Conservation (phyloP, 805 yeast species). For the Candida orba region DNA sequence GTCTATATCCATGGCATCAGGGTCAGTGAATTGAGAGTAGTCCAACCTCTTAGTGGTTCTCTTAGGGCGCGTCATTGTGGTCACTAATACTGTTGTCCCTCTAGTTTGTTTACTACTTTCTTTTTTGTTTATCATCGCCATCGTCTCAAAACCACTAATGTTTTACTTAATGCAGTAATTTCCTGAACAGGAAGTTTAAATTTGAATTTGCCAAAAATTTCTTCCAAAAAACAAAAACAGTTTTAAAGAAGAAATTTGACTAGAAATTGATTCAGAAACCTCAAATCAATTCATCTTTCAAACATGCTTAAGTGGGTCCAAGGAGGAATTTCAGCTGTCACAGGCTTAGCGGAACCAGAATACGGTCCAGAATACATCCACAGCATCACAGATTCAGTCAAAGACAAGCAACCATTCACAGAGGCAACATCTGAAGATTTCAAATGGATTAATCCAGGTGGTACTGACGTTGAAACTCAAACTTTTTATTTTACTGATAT, state of each 20-base stretch:
- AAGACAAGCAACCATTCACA: conserved; percentile 50
- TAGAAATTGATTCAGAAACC: too few relatives aligned
- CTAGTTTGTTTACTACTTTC: too few relatives aligned
- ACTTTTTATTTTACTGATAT: conserved; percentile 77
- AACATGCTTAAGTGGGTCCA: conserved; percentile 76
- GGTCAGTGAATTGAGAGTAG: conserved; percentile 7
- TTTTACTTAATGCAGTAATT: too few relatives aligned
- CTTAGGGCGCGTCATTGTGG: conserved; percentile 3
- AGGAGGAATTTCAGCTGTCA: conserved; percentile 84
- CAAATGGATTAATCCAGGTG: conserved; percentile 64
- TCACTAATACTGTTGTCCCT: too few relatives aligned
- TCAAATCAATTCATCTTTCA: background rate
- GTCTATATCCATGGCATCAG: background rate
- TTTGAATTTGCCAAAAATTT: too few relatives aligned
- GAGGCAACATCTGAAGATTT: conserved; percentile 62
- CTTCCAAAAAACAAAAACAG: too few relatives aligned
- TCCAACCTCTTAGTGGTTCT: conserved; percentile 7
- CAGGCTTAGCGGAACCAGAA: conserved; percentile 96
- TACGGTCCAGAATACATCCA: conserved; percentile 91
- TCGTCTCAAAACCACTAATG: too few relatives aligned
- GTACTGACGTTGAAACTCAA: conserved; percentile 92
- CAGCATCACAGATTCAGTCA: conserved; percentile 61
- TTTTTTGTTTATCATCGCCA: too few relatives aligned
- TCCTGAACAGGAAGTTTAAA: too few relatives aligned
- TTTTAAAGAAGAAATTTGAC: too few relatives aligned